phyloP scores from a whole-genome alignment of 495 filamentous ascomycete species.

The Cudoniella acicularis region DNA sequence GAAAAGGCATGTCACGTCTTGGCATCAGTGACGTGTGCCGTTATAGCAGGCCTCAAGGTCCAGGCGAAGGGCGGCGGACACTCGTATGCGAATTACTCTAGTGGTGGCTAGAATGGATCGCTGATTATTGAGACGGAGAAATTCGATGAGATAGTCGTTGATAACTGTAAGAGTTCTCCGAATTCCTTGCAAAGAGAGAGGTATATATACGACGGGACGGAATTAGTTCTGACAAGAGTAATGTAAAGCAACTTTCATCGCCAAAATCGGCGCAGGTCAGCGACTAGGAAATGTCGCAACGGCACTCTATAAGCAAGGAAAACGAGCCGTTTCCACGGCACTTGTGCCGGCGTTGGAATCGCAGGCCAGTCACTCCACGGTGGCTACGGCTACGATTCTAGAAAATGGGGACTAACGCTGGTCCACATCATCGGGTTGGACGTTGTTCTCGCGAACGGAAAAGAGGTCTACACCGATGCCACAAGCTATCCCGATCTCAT shows the following conservation, averaged over 20 bases:
- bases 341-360: slow-evolving; percentile 58
- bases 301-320: slow-evolving; percentile 53
- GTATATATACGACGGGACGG: no score
- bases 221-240: background rate
- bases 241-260: slow-evolving; percentile 26
- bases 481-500: slow-evolving; percentile 19
- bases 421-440: slow-evolving; percentile 58
- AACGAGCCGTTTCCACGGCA: slow-evolving; percentile 67
- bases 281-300: slow-evolving; percentile 58
- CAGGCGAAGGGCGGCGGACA: slow-evolving; percentile 71
- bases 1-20: slow-evolving; percentile 53
- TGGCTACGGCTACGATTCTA: slow-evolving; percentile 58
- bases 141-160: background rate
- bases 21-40: slow-evolving; percentile 56
- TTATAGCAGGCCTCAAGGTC: slow-evolving; percentile 49
- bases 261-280: slow-evolving; percentile 64
- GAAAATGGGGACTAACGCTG: slow-evolving; percentile 60
- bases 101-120: slow-evolving; percentile 42
- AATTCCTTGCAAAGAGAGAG: background rate
- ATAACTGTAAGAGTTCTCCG: background rate
- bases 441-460: slow-evolving; percentile 48
- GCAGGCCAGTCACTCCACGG: slow-evolving; percentile 74
- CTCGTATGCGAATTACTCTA: slow-evolving; percentile 57
- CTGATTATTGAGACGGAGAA: slow-evolving; percentile 51
- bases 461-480: background rate